Evolutionary conservation across 176 grass and related monocot genomes (phyloP), one percentile per base, ranked within the genome.

Genomic region (Cenchrus purpureus): DNA sequence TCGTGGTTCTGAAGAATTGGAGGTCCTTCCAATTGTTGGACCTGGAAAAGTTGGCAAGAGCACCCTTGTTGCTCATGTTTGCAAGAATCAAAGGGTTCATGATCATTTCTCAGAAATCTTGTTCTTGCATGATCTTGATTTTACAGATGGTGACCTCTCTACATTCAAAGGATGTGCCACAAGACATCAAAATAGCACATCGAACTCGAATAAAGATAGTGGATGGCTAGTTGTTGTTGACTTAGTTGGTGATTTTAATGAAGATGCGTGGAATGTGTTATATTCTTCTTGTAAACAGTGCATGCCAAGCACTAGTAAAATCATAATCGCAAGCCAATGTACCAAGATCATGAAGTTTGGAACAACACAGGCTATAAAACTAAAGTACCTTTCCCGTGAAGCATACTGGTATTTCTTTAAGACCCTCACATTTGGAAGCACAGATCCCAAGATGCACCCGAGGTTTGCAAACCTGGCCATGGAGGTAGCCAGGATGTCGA

Each of bases 191-290:
- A 72, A 72, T 50, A 0, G 8, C 6, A 2, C 19, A 9, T 25
- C 11, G 2, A 51, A 12, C 20, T 71, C 5, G 0, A 40, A 57
- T 1, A 20, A 75, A 37, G 46, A 57, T 10, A 14, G 9, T 10
- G 81, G 69, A 16, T 22, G 71, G 9, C 11, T 90, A 13, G 46
- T 85, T 17, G 66, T 79, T 20, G 40, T 89, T 19, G 87, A 80
- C 12, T 0, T 34, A 1, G 40, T 19, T 20, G 3, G 67, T 6
- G 15, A 69, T 4, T 17, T 69, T 25, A 69, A 45, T 44, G 67
- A 69, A n/a, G 67, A 45, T 45, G 67, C 37, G 17, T 69, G 67
- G 67, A 44, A 45, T 45, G 45, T 17, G 17, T 45, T 69, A 25
- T 45, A 45, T 45, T 69, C 40, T 69, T 8, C 5, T 54, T 54